Evolutionary conservation across 371 early-diverging fungal genomes (phyloP), one percentile per base, ranked within the genome.

Genomic region (Funneliformis caledonium): DNA sequence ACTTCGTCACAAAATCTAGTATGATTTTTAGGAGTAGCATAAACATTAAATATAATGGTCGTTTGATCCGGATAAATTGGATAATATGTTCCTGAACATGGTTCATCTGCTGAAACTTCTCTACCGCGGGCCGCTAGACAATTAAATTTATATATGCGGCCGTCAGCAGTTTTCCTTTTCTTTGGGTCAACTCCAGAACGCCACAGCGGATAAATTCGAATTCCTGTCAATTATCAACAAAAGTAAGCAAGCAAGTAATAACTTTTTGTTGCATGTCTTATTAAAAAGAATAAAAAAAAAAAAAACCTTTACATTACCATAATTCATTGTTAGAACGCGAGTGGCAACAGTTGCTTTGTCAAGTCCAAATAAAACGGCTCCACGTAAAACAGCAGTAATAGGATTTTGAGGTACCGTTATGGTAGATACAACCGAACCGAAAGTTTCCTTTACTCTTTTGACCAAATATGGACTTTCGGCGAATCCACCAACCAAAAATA

Each of bases 391-490:
- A 7, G 78, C 67, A 45, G 76, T 43, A 16, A 76, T 76, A 14
- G 76, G 76, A 50, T 78, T 64, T 42, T 26, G 65, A 26, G 78
- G 78, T 33, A 68, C 68, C 12, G 78, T 43, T 26, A 78, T 65
- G 1, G 50, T 50, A 31, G 43, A 7, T 6, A 48, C 68, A 48
- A 73, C 60, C 7, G 80, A 12, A 8, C 73, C 80, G 81, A 83
- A 85, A 59, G 81, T 78, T 22, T 81, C 72, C 69, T 77, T 50
- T 16, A 84, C 80, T 31, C 82, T 74, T 4, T 65, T 67, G 19
- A 83, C 80, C 1, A 86, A 62, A 65, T 86, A 86, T 33, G 78
- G 43, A 8, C 81, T 83, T 42, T 82, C 83, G 16, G 85, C 84
- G 3, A 78, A 78, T 12, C 78, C 67, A 16, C 78, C 67, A 47